Evolutionary conservation across 768 basidiomycete genomes (phyloP).

Genomic region (Obba rivulosa): DNA sequence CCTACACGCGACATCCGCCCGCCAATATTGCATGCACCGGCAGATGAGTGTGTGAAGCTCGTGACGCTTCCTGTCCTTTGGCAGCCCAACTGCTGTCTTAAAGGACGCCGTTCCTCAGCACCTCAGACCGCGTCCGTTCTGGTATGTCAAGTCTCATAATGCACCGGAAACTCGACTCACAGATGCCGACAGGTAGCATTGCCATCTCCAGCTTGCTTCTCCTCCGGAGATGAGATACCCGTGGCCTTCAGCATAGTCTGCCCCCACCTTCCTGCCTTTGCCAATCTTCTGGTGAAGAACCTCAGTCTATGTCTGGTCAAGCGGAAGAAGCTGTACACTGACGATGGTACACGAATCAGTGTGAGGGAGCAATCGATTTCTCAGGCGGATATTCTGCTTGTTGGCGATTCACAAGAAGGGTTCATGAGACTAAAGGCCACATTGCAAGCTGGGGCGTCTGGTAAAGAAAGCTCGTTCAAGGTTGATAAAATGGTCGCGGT

Average conservation of each 20-base stretch:
- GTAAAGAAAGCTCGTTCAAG: constrained; percentile 33
- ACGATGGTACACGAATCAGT: constrained; percentile 18
- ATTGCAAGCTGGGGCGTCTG: constrained; percentile 32
- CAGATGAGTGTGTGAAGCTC: constrained; percentile 27
- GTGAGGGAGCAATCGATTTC: constrained; percentile 24
- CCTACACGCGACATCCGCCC: constrained; percentile 28
- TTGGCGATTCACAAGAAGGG: constrained; percentile 32
- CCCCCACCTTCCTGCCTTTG: constrained; percentile 31
- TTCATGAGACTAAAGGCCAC: constrained; percentile 27
- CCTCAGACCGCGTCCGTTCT: constrained; percentile 3
- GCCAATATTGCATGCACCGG: constrained; percentile 16
- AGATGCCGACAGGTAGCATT: constrained; percentile 29
- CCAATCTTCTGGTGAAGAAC: constrained; percentile 28
- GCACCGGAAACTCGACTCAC: background rate
- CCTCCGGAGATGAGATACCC: constrained; percentile 37
- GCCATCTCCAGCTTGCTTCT: constrained; percentile 29
- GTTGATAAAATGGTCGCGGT: constrained; percentile 18
- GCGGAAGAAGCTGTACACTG: constrained; percentile 27
- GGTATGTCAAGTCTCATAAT: too few relatives aligned
- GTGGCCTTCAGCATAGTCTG: constrained; percentile 33
- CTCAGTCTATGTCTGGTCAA: constrained; percentile 33
- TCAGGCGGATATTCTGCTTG: constrained; percentile 15
- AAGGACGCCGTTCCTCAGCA: constrained; percentile 5
- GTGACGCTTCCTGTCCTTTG: constrained; percentile 14
- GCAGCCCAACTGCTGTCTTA: constrained; percentile 1